Evolutionary conservation across 495 filamentous ascomycete species (phyloP).

Genomic region (Terfezia claveryi): DNA sequence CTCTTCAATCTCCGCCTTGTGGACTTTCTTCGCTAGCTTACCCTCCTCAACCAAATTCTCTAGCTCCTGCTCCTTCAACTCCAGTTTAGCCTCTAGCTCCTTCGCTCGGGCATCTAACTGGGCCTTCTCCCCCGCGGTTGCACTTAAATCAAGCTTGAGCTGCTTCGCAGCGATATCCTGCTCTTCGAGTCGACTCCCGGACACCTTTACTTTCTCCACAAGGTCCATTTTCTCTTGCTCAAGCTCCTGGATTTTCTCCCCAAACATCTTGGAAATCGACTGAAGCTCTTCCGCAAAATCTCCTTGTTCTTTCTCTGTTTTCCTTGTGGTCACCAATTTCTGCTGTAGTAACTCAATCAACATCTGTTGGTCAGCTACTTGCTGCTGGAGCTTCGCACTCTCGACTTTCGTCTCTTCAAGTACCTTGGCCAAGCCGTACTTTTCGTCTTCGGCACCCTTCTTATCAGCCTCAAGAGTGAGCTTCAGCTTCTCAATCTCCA

Average conservation of each 20-base stretch:
- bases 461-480: conserved; percentile 4
- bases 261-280: background rate
- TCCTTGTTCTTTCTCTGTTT: background rate
- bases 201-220: background rate
- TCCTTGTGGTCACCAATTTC: background rate
- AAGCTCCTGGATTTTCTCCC: background rate
- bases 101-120: background rate
- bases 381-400: background rate
- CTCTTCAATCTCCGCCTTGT: background rate
- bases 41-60: background rate
- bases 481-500: conserved; percentile 23
- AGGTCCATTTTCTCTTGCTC: background rate
- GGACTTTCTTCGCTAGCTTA: background rate
- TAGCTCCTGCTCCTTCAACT: background rate
- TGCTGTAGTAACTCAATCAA: background rate
- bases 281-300: background rate
- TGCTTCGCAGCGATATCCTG: background rate
- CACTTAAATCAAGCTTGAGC: background rate
- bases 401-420: background rate
- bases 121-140: background rate
- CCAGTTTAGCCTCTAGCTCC: background rate
- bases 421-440: background rate
- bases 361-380: background rate
- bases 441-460: too few relatives aligned
- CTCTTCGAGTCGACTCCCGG: background rate